Base-by-base conservation (phyloP, 805 yeast species). In the Candida insectalens region DNA sequence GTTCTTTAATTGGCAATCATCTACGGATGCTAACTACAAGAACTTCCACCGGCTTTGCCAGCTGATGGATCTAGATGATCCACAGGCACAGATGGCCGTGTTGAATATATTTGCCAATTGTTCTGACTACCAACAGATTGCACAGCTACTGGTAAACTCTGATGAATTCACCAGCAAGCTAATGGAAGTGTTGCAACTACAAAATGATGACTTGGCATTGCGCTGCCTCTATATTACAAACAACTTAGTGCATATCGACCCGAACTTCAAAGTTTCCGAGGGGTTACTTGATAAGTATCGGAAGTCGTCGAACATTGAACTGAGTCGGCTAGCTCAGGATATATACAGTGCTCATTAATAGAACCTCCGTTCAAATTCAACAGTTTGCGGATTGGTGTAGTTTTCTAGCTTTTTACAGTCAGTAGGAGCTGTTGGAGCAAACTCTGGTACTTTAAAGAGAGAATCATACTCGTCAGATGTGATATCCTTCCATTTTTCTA, bases 1-100 rank as follows among this genome's bases (percentile, higher is more conserved):
- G 39, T 67, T 80, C 44, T 81, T 81, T 59, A 74, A 78, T 43
- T 60, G 72, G 62, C 28, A 27, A 6, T 13, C 22, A 12, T 67
- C 59, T 8, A 50, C 51, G 9, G 47, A 52, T 17, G 41, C 46
- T 5, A 58, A 65, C 36, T 49, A 52, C 27, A 53, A 49, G 34
- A 66, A 68, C 40, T 73, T 66, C 36, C 58, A 59, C 6, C 47
- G 60, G 0, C 35, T 67, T 13, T 66, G 63, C 3, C 66, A 64
- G 40, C 47, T 65, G 35, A 52, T 63, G 32, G 49, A 58, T 29
- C 40, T 66, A 19, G 51, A 53, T 4, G 69, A 69, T 39, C 4
- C 47, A 1, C 50, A 55, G 20, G 58, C 74, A 0, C 75, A 69
- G 42, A 19, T 42, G 3, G 54, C 57, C 1, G 40, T 46, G 1